Conservation (phyloP, 2,329 filamentous ascomycete genomes). For the Colletotrichum sp. region DNA sequence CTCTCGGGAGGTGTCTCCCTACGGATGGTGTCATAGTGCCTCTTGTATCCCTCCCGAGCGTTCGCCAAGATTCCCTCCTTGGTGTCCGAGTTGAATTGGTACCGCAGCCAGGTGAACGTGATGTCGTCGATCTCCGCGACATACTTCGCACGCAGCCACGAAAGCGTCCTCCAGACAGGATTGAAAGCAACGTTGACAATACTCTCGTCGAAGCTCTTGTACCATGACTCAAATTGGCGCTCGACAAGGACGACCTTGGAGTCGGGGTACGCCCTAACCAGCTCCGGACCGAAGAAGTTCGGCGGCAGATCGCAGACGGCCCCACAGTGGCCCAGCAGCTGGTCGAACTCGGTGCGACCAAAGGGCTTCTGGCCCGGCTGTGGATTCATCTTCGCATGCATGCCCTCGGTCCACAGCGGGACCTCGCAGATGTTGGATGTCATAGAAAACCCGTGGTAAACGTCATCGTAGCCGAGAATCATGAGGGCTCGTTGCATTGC, state of each 20-base stretch:
- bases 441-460: slow-evolving; percentile 32
- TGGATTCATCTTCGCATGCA: slow-evolving; percentile 25
- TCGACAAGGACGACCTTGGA: slow-evolving; percentile 43
- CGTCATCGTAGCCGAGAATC: slow-evolving; percentile 35
- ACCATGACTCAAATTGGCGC: slow-evolving; percentile 31
- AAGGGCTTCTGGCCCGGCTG: slow-evolving; percentile 26
- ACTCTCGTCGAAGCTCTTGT: slow-evolving; percentile 30
- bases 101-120: slow-evolving; percentile 28
- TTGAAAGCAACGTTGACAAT: slow-evolving; percentile 23
- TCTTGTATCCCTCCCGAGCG: neutral
- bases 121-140: slow-evolving; percentile 22
- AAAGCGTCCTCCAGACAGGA: slow-evolving; percentile 25
- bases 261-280: slow-evolving; percentile 46
- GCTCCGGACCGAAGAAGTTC: slow-evolving; percentile 37
- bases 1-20: neutral
- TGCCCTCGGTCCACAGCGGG: slow-evolving; percentile 11
- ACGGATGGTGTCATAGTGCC: slow-evolving; percentile 6
- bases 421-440: slow-evolving; percentile 17
- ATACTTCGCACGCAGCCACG: slow-evolving; percentile 25
- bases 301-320: slow-evolving; percentile 47
- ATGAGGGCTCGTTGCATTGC: slow-evolving; percentile 31
- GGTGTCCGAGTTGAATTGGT: slow-evolving; percentile 21
- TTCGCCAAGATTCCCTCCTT: slow-evolving; percentile 18
- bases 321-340: slow-evolving; percentile 23
- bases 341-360: slow-evolving; percentile 21